These are phyloP conservation scores for Trifolium dubium DNA, from an alignment of 306 rosid species.

Conservation along the genomic window DNA sequence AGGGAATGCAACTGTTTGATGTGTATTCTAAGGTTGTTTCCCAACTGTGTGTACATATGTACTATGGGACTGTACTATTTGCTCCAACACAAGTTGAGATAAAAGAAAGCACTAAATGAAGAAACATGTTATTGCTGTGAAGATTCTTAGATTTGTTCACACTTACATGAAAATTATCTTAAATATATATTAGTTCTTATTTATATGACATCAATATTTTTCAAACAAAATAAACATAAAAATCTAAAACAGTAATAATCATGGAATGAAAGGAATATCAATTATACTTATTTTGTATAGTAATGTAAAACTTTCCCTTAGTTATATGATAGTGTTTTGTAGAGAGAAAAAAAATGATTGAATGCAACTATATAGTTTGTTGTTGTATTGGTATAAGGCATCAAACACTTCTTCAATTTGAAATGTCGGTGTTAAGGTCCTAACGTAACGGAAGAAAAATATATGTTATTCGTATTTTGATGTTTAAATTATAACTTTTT, in stretches of 20 bases:
- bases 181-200: background rate
- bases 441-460: too few species aligned
- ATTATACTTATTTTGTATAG: background rate
- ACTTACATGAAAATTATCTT: background rate
- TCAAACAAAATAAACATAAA: background rate
- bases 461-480: too few species aligned
- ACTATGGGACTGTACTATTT: conserved; percentile 16
- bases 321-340: too few species aligned
- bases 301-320: background rate
- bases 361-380: too few species aligned
- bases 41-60: conserved; percentile 52
- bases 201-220: background rate
- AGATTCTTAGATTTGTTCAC: background rate
- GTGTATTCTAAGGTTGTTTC: conserved; percentile 43
- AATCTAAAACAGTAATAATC: background rate
- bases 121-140: background rate
- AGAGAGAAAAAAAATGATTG: too few species aligned
- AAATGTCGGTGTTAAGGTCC: too few species aligned
- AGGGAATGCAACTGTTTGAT: conserved; percentile 40
- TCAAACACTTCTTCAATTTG: too few species aligned
- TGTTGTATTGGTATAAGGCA: too few species aligned
- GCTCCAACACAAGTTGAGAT: conserved; percentile 1
- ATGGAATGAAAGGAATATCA: background rate
- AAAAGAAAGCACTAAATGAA: background rate
- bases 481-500: too few species aligned